Base-by-base conservation (phyloP, 2,329 filamentous ascomycete species). In the Fragosphaeria purpurea region DNA sequence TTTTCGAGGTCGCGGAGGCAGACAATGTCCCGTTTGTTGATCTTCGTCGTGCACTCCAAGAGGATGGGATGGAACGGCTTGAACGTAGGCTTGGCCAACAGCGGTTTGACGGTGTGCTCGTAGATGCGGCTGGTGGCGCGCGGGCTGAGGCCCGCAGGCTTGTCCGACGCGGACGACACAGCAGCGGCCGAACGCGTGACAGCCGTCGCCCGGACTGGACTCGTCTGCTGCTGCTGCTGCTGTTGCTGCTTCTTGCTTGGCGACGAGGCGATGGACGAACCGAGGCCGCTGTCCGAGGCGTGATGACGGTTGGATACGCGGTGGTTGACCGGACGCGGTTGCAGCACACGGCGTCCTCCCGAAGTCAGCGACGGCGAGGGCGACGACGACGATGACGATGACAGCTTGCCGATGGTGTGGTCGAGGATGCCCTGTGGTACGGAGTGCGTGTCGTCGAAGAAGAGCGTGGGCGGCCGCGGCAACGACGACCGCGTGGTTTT, bases 1-100 rank as follows among this genome's bases (percentile, higher is more conserved):
- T 95, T 95, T 70, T 97, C 91, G 46, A 97, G 77, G 68, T 97
- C 91, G 66, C 91, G 83, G 50, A 97, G 80, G 70, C 86, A 95
- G 65, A 86, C 82, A 62, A 97, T 93, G 61, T 93, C 82, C 67
- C 88, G 90, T 63, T 83, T 80, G 62, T 81, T 80, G 64, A 95
- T 93, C 62, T 85, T 85, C 65, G 78, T 76, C 45, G 88, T 88
- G 57, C 89, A 82, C 66, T 87, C 84, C 58, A 85, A 75, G 56
- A 95, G 77, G 60, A 95, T 79, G 46, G 84, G 75, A 64, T 88
- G 84, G 66, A 95, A 95, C 46, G 85, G 81, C 65, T 88, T 86
- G 54, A 94, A 76, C 35, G 77, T 74, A 30, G 81, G 69, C 62
- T 90, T 85, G 56, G 78, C 77, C 51, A 93, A 77, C 46, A 96